phyloP scores from a whole-genome alignment of 2,329 filamentous ascomycete genomes.

The Thelonectria olida region DNA sequence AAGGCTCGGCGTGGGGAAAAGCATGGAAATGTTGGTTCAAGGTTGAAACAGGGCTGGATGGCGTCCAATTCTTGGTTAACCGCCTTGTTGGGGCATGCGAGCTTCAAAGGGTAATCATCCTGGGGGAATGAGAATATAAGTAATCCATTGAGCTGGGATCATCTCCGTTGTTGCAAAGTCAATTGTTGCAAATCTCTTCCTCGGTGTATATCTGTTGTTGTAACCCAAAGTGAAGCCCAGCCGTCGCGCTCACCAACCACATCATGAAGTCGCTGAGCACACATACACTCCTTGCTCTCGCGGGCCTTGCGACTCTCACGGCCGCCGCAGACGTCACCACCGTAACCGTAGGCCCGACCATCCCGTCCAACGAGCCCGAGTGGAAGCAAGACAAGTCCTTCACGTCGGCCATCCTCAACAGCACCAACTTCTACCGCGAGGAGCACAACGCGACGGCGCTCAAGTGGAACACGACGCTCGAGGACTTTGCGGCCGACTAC shows the following conservation, averaged over 20 bases:
- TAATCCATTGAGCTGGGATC: too few species aligned
- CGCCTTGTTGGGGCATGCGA: too few species aligned
- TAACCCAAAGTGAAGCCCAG: not conserved
- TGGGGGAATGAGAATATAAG: too few species aligned
- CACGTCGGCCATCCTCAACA: slow-evolving; percentile 66
- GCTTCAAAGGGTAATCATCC: too few species aligned
- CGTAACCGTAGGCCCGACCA: slow-evolving; percentile 44
- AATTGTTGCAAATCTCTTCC: too few species aligned
- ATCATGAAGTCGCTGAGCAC: slow-evolving; percentile 4
- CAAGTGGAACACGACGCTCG: slow-evolving; percentile 72
- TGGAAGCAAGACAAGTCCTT: slow-evolving; percentile 49
- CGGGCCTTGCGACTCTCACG: slow-evolving; percentile 6
- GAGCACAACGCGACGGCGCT: slow-evolving; percentile 69
- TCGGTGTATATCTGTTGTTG: too few species aligned
- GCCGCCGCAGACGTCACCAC: slow-evolving; percentile 41
- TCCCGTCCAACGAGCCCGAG: slow-evolving; percentile 48
- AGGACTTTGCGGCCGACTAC: slow-evolving; percentile 62
- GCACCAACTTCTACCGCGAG: slow-evolving; percentile 72
- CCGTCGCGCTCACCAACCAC: not conserved
- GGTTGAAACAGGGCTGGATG: too few species aligned
- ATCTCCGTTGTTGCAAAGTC: too few species aligned
- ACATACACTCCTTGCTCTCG: slow-evolving; percentile 21
- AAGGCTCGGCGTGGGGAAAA: not conserved
- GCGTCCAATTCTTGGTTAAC: too few species aligned
- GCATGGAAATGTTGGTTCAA: slow-evolving; percentile 1